Base-by-base conservation (phyloP, 306 rosid genomes). In the Acmispon strigosus region DNA sequence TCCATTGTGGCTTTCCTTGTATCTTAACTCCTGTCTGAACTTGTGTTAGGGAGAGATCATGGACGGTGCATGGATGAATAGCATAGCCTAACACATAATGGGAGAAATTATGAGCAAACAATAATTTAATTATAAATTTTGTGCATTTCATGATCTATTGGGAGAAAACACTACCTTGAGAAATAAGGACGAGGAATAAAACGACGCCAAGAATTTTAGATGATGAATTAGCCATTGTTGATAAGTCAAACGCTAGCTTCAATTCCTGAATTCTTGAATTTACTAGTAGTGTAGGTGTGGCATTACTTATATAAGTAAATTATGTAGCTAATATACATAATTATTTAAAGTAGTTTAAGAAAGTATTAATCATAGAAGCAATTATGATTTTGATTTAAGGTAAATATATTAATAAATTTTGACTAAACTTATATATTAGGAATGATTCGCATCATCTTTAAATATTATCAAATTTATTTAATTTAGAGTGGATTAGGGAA, bases 1-100 rank as follows among this genome's bases (percentile, higher is more conserved):
- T 6, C 87, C 89, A 84, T 15, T 84, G 61, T 12, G 77, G 64
- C 66, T 75, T 79, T 8, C 57, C 43, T 0, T 56, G 12, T 6
- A 84, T 65, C 1, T 4, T 13, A 1, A 44, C 59, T 15, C 89
- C 94, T 1, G 78, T 82, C 19, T 6, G 7, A 0, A 0, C 7
- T 52, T 86, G 86, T 1, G 4, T 15, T 5, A 88, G 17, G 0
- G 19, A 10, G 4, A 88, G 6, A 17, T 79, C 48, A 0, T 41
- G 58, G 6, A 14, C 2, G 2, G 45, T 1, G 51, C 89, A 88
- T 27, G 32, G 24, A 3, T 1, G 4, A 27, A 0, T 6, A 70
- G 61, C 4, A 17, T 44, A 53, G 0, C 88, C 86, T 85, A 72
- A 36, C 7, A 3, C 0, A 58, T 44, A 2, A 43, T 20, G 42